Evolutionary conservation across 257 asterid species (phyloP), one percentile per base, ranked within the genome.

Genomic region (Eustoma russellianum): DNA sequence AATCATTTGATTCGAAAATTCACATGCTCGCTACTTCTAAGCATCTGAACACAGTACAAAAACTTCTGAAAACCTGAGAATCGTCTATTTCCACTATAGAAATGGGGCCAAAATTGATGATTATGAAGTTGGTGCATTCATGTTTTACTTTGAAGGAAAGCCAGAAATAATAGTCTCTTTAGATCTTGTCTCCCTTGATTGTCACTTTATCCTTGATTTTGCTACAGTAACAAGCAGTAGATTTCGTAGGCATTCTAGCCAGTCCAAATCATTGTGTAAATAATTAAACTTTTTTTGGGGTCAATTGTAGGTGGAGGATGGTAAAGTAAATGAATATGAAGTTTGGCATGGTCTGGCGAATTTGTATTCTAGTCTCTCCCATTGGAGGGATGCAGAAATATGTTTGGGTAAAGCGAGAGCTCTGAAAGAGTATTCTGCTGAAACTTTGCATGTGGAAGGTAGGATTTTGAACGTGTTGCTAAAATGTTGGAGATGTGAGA

Each of bases 321-420:
- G 77, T 51, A 83, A 65, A 52, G 80, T 83, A 58, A 72, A 73
- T 70, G 99, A 92, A 76, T 78, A 71, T 62, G 99, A 88, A 76
- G 95, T 88, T 53, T 92, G 99, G 99, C 93, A 80, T 24, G 99
- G 95, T 53, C 75, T 92, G 43, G 95, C 97, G 41, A 84, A 83
- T 55, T 75, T 92, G 57, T 92, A 92, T 75, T 81, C 93, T 14
- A 88, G 82, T 68, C 93, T 92, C 60, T 81, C 95, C 50, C 93
- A 80, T 60, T 92, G 95, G 94, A 85, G 76, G 66, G 99, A 92
- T 70, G 88, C 95, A 14, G 99, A 92, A 74, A 64, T 82, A 65
- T 92, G 99, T 71, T 79, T 92, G 75, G 75, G 19, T 48, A 88
- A 85, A 81, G 97, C 99, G 66, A 83, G 85, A 67, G 73, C 69